Conservation (phyloP, 2,329 filamentous ascomycete species). For the Penicillium oxalicum region DNA sequence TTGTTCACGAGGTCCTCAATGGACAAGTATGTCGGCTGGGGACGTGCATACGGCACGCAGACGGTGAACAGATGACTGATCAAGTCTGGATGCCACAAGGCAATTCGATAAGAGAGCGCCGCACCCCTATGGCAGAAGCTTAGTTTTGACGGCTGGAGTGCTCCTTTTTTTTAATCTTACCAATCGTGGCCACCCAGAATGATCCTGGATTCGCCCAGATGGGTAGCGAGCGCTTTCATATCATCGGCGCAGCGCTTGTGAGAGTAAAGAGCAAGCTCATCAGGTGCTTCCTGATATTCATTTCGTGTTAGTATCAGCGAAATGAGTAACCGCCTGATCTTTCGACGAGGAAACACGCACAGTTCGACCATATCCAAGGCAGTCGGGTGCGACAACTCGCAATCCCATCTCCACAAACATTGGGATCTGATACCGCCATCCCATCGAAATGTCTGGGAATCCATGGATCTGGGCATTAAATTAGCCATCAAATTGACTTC, state of each 20-base stretch:
- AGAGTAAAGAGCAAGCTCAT: slow-evolving; percentile 58
- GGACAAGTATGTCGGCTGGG: slow-evolving; percentile 48
- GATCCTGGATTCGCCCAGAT: slow-evolving; percentile 53
- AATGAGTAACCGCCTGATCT: too few species aligned
- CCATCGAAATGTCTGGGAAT: slow-evolving; percentile 75
- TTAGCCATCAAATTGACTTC: background rate
- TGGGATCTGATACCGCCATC: slow-evolving; percentile 87
- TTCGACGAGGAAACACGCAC: slow-evolving; percentile 32
- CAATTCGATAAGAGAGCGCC: slow-evolving; percentile 65
- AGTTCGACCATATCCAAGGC: slow-evolving; percentile 79
- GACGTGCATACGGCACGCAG: slow-evolving; percentile 67
- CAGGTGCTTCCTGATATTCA: slow-evolving; percentile 53
- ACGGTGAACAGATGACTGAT: slow-evolving; percentile 71
- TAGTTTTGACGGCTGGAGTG: background rate
- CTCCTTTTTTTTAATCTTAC: slow-evolving; percentile 24
- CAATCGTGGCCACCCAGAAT: slow-evolving; percentile 91
- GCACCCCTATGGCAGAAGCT: slow-evolving; percentile 55
- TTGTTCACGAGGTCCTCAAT: slow-evolving; percentile 56
- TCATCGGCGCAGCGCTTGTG: slow-evolving; percentile 69
- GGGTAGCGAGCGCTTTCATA: slow-evolving; percentile 63
- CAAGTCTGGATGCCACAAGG: slow-evolving; percentile 66
- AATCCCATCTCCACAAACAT: slow-evolving; percentile 64
- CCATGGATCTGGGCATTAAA: slow-evolving; percentile 56
- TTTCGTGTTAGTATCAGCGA: background rate
- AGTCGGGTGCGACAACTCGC: slow-evolving; percentile 76